These are phyloP conservation scores for Mycena vitilis DNA, from an alignment of 768 basidiomycete species.

Conservation along the genomic window DNA sequence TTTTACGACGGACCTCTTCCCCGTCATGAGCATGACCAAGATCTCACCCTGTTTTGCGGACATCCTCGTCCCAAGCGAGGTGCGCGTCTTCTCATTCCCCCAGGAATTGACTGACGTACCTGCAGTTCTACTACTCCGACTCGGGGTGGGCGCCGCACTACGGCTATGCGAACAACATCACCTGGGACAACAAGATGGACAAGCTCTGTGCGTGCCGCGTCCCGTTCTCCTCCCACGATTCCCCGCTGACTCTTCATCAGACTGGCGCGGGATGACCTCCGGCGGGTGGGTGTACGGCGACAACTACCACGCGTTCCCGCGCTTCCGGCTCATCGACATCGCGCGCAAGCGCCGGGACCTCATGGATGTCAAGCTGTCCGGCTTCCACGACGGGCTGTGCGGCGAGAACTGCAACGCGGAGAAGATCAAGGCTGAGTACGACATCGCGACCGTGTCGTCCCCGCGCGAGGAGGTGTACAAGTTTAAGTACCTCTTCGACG, in stretches of 20 bases:
- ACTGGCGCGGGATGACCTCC: constrained; percentile 32
- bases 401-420: constrained; percentile 28
- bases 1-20: constrained; percentile 37
- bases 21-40: constrained; percentile 36
- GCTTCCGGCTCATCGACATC: constrained; percentile 31
- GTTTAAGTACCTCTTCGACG: constrained; percentile 33
- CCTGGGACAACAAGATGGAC: constrained; percentile 21
- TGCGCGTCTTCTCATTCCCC: neutral
- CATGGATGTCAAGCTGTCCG: constrained; percentile 29
- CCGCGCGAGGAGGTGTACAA: constrained; percentile 35
- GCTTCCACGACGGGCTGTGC: constrained; percentile 30
- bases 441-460: constrained; percentile 3
- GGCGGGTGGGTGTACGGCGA: constrained; percentile 27
- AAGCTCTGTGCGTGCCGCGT: constrained; percentile 14
- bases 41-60: constrained; percentile 36
- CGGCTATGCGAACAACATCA: constrained; percentile 27
- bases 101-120: neutral
- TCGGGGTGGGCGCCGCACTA: constrained; percentile 30
- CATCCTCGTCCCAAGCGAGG: constrained; percentile 38
- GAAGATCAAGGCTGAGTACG: constrained; percentile 24
- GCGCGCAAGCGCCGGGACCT: constrained; percentile 25
- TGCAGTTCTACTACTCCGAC: constrained; percentile 33
- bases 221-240: neutral
- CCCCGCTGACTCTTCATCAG: neutral
- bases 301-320: constrained; percentile 32